A percentile compares a stretch with the other conserved stretches of the same genome.
phyloP scores from a whole-genome alignment of 2,329 filamentous ascomycete species.

The Penicillium aurantiogriseum region DNA sequence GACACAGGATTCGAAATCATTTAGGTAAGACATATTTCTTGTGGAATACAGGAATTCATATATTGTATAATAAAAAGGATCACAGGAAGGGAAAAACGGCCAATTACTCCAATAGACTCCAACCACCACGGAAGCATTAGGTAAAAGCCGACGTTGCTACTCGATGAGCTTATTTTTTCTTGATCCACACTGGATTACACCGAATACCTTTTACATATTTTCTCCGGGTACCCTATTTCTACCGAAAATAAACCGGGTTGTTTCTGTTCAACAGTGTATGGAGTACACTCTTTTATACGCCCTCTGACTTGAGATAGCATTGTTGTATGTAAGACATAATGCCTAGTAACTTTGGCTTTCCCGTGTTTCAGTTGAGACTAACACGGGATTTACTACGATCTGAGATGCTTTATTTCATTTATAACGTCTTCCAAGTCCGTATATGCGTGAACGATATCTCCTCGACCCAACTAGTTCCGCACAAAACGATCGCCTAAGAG shows the following conservation, averaged over 20 bases:
- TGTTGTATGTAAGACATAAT: background rate
- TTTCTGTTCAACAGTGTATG: background rate
- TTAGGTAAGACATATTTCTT: slow-evolving; percentile 16
- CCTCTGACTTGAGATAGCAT: background rate
- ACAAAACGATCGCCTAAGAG: background rate
- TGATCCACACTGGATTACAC: slow-evolving; percentile 13
- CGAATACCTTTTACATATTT: slow-evolving; percentile 1
- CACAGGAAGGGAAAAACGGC: slow-evolving; percentile 6
- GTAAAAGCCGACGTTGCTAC: slow-evolving; percentile 18
- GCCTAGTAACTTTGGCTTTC: background rate
- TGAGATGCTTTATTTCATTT: background rate
- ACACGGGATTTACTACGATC: background rate
- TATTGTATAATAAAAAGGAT: slow-evolving; percentile 10
- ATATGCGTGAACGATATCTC: background rate
- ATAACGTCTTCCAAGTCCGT: background rate
- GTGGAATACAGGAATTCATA: background rate
- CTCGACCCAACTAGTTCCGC: background rate
- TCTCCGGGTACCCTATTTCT: background rate
- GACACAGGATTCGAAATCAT: background rate
- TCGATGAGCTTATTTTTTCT: slow-evolving; percentile 24
- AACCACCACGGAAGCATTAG: slow-evolving; percentile 21
- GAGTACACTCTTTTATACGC: background rate
- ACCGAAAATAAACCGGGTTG: background rate
- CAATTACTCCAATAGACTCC: slow-evolving; percentile 20
- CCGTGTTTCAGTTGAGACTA: background rate